phyloP scores from a whole-genome alignment of 1,284 basidiomycete genomes.

The Stygiomarasmius scandens region DNA sequence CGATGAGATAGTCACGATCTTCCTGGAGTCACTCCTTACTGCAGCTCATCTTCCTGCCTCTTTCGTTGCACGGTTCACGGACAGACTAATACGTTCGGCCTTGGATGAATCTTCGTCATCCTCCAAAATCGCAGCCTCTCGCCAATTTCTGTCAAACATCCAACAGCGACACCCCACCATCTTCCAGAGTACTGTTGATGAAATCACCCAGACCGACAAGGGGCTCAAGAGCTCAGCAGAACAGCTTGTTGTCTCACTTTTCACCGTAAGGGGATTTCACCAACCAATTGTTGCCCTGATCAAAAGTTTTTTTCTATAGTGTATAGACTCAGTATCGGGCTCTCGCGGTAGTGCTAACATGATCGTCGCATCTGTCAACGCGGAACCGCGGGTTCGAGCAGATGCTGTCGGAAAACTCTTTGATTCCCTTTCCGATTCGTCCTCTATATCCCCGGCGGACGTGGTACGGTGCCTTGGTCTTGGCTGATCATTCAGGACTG shows the following conservation, averaged over 20 bases:
- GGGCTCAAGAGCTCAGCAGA: conserved; percentile 40
- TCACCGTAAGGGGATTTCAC: too few species aligned
- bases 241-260: too few species aligned
- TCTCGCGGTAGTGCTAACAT: conserved; percentile 24
- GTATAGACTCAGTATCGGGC: conserved; percentile 5
- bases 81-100: conserved; percentile 37
- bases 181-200: conserved; percentile 45
- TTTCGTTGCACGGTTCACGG: conserved; percentile 39
- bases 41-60: conserved; percentile 37
- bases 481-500: not conserved
- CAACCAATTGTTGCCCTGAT: too few species aligned
- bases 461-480: not conserved
- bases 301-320: too few species aligned
- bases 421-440: not conserved
- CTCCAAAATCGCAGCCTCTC: conserved; percentile 23
- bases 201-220: conserved; percentile 25
- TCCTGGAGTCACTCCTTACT: conserved; percentile 50
- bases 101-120: conserved; percentile 19
- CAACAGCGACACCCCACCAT: conserved; percentile 57
- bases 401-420: not conserved
- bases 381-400: not conserved
- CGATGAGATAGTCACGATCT: conserved; percentile 36
- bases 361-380: not conserved
- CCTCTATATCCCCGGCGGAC: not conserved
- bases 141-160: conserved; percentile 43